Conservation (phyloP, 306 rosid species). For the Vachellia pachyceras region DNA sequence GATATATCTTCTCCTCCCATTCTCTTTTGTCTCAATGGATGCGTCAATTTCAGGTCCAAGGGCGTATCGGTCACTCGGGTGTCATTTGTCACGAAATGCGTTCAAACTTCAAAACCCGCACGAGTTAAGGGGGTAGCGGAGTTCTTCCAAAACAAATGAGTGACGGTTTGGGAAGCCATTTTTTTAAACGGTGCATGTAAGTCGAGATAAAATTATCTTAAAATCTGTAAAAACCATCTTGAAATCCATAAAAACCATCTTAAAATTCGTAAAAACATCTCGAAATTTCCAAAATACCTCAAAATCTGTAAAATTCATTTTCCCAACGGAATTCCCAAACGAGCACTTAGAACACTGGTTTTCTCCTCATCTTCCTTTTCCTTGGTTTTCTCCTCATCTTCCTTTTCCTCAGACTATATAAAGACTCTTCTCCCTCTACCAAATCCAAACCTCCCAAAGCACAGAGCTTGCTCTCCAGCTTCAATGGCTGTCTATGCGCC, state of each 20-base stretch:
- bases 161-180: no score
- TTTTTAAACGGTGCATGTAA: no score
- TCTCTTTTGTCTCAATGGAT: no score
- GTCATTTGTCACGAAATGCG: background rate
- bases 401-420: slow-evolving; percentile 14
- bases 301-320: no score
- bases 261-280: background rate
- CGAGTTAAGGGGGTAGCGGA: slow-evolving; percentile 6
- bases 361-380: no score
- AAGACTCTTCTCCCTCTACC: background rate
- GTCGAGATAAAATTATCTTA: no score
- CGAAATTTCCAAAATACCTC: no score
- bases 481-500: background rate
- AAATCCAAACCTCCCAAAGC: background rate
- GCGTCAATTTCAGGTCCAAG: slow-evolving; percentile 18
- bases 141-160: background rate
- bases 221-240: no score
- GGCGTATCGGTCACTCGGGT: background rate
- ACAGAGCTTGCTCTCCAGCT: background rate
- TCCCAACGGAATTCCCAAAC: no score
- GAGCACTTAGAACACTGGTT: no score
- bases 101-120: slow-evolving; percentile 12
- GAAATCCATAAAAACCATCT: no score
- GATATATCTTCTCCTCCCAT: no score
- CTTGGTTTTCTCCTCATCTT: slow-evolving; percentile 1